A percentile compares a stretch with the other conserved stretches of the same genome.
phyloP scores from a whole-genome alignment of 2,329 filamentous ascomycete species.

The Ceratocystis huliohia region DNA sequence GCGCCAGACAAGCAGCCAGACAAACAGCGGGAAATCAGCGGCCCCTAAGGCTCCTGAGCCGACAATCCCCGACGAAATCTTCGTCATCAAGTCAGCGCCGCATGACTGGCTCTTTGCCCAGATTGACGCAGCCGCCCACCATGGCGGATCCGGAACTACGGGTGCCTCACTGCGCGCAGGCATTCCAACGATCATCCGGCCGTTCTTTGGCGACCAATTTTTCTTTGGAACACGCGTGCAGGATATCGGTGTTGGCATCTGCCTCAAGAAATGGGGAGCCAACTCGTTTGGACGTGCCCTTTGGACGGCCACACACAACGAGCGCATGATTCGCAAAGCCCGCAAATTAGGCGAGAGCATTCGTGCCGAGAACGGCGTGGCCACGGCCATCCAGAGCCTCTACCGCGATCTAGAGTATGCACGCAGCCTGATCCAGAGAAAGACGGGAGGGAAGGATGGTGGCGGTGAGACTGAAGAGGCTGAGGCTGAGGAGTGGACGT shows the following conservation, averaged over 20 bases:
- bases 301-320: conserved; percentile 81
- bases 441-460: conserved; percentile 37
- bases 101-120: conserved; percentile 95
- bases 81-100: conserved; percentile 77
- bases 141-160: conserved; percentile 89
- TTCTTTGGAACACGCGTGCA: conserved; percentile 88
- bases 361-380: conserved; percentile 81
- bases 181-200: conserved; percentile 84
- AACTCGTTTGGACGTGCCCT: conserved; percentile 71
- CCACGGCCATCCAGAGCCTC: conserved; percentile 76
- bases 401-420: conserved; percentile 95
- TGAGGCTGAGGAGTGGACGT: conserved; percentile 80
- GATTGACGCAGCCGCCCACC: conserved; percentile 87
- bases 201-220: conserved; percentile 96
- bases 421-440: conserved; percentile 58
- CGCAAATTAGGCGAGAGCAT: conserved; percentile 73
- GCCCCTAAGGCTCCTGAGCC: conserved; percentile 41
- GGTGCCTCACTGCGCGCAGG: conserved; percentile 84
- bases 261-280: conserved; percentile 80
- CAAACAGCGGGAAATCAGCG: conserved; percentile 33
- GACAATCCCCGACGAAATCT: conserved; percentile 65
- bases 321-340: conserved; percentile 84
- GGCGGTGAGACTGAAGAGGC: conserved; percentile 43
- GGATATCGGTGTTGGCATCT: conserved; percentile 83
- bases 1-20: conserved; percentile 38